Evolutionary conservation across 2,329 filamentous ascomycete species (phyloP), one percentile per base, ranked within the genome.

Genomic region (Dactylellina parvicollis): DNA sequence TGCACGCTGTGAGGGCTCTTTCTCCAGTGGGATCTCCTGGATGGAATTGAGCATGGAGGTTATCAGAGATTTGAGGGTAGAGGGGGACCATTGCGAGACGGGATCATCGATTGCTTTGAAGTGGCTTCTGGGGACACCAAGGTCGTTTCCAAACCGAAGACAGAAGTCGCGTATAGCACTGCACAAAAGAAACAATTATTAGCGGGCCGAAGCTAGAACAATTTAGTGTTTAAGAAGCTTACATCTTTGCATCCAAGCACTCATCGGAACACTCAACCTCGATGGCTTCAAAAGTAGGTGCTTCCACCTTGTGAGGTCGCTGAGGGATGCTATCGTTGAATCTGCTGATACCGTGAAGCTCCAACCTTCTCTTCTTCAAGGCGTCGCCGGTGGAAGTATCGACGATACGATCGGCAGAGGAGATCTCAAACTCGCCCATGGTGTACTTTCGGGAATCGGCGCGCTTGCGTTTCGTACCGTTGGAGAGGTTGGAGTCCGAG

Each of bases 401-500:
- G 38, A 65, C 49, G n/a, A 71, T 62, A 12, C 28, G 42, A 8
- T 65, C 55, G 8, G 42, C 26, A 1, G 67, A 46, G 1, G 67
- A 60, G 24, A 65, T 14, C 22, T 72, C 67, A 26, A 72, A 72
- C 22, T 72, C 67, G 14, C 67, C 67, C 67, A 65, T 72, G n/a
- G 54, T 42, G 54, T 59, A 72, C 18, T 72, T 72, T 22, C 67
- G 59, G n/a, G 67, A 72, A 30, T 72, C 67, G 22, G 67, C 67
- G 16, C 67, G 67, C 16, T 72, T 72, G 10, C 67, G 67, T 40
- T 72, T 72, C 4, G 44, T 72, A 22, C 67, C 67, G 67, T 72
- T 72, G 4, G 67, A 72, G 9, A 72, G 67, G 20, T 72, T 72
- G 3, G 67, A 72, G 52, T 72, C 67, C 20, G 67, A 72, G 59